Conservation (phyloP, 2,329 filamentous ascomycete species). For the Xylaria multiplex region DNA sequence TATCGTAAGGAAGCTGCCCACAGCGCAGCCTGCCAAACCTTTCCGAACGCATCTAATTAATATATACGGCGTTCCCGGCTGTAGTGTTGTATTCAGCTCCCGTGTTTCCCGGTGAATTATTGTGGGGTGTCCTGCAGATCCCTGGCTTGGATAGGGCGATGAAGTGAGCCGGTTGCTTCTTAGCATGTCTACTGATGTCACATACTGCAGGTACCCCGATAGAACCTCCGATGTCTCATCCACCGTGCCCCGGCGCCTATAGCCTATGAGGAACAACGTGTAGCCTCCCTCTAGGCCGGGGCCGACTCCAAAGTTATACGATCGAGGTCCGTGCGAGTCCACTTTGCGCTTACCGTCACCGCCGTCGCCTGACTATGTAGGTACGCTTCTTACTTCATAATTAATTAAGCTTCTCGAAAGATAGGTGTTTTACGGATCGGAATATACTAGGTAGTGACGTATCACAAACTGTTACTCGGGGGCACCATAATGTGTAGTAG, state of each 20-base stretch:
- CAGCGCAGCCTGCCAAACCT: too few species aligned
- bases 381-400: not conserved
- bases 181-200: not conserved
- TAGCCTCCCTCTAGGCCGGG: conserved; percentile 2
- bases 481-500: not conserved
- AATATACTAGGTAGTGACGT: too few species aligned
- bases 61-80: not conserved
- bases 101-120: not conserved
- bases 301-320: not conserved
- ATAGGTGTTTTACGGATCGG: too few species aligned
- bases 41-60: not conserved
- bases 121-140: not conserved
- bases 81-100: not conserved
- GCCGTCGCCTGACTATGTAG: not conserved
- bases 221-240: conserved; percentile 3
- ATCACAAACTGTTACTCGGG: not conserved
- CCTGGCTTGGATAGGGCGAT: not conserved
- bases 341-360: not conserved
- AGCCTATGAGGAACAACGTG: conserved; percentile 1
- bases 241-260: conserved; percentile 3
- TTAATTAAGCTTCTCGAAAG: too few species aligned
- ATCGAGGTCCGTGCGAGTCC: not conserved
- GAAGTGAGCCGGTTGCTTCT: not conserved
- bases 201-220: conserved; percentile 2
- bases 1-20: not conserved